Base-by-base conservation (phyloP, 2,329 filamentous ascomycete species). In the Fusarium brevicatenulatum region DNA sequence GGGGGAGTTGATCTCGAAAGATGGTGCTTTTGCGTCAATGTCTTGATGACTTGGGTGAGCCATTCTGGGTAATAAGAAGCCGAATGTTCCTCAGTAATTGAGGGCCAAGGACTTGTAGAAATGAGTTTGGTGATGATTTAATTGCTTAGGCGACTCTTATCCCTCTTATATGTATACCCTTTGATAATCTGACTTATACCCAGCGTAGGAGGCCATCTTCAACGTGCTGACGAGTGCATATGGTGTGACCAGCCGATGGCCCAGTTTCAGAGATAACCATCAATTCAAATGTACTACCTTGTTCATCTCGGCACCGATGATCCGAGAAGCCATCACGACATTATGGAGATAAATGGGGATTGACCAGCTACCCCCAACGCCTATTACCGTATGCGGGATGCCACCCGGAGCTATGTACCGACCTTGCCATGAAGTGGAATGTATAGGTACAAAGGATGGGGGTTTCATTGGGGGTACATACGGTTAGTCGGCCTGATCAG, bases 271-370 rank as follows among this genome's bases (percentile, higher is more conserved):
- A 56, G 53, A 56, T 56, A 56, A 56, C 39, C 53, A 44, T 43
- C n/a, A 44, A 56, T 56, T 56, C 25, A 44, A 56, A 28, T 6
- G 12, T 56, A 43, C 19, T 23, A 9, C n/a, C 28, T 32, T 32
- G 21, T 25, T 13, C 21, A 11, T 15, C 28, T 56, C 53, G 53
- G 53, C 53, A 56, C 53, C 53, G 53, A 56, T 56, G 53, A 44
- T 44, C 39, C 39, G 53, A 56, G 39, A 56, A 19, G 28, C n/a
- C 12, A 56, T 56, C 39, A 56, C 53, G 53, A 44, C 53, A 56
- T 56, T 44, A 56, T 44, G 53, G 53, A 16, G 53, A 56, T 42
- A 44, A 56, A 56, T 56, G 53, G 53, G 39, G 53, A 44, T 9
- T 56, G 28, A 44, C 39, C 18, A 44, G 53, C 53, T 34, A 4